phyloP scores from a whole-genome alignment of 805 yeast genomes.

The Starmerella apis region DNA sequence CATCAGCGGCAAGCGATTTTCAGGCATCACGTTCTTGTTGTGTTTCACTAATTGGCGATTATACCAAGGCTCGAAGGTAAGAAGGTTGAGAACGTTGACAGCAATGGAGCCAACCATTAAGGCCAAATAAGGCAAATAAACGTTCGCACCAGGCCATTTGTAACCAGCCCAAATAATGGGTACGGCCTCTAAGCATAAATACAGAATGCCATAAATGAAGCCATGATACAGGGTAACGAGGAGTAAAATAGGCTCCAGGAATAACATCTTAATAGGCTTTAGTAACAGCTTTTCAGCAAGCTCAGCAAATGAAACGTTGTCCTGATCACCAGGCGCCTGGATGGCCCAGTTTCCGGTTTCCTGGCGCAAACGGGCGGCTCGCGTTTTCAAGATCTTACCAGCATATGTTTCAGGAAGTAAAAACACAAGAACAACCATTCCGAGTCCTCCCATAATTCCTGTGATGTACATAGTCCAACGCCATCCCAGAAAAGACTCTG shows the following conservation, averaged over 20 bases:
- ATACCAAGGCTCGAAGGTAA: conserved; percentile 46
- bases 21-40: conserved; percentile 57
- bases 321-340: conserved; percentile 50
- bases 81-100: conserved; percentile 46
- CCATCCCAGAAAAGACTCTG: conserved; percentile 59
- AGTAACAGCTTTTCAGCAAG: conserved; percentile 32
- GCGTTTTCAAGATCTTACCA: conserved; percentile 50
- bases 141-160: conserved; percentile 45
- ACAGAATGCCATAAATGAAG: conserved; percentile 35
- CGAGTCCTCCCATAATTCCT: conserved; percentile 48
- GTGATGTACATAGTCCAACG: conserved; percentile 70
- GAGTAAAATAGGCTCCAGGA: conserved; percentile 34
- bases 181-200: conserved; percentile 34
- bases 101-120: conserved; percentile 56
- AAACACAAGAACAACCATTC: conserved; percentile 36
- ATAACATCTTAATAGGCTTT: conserved; percentile 31
- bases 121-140: conserved; percentile 72
- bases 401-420: conserved; percentile 60
- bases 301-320: conserved; percentile 33
- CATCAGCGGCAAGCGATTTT: conserved; percentile 68
- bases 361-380: conserved; percentile 53
- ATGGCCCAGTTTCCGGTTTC: conserved; percentile 75
- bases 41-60: conserved; percentile 38
- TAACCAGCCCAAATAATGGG: conserved; percentile 44
- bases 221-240: conserved; percentile 34